Evolutionary conservation across 108 stramenopile species (phyloP), one percentile per base, ranked within the genome.

Genomic region (Nitzschia sp.): DNA sequence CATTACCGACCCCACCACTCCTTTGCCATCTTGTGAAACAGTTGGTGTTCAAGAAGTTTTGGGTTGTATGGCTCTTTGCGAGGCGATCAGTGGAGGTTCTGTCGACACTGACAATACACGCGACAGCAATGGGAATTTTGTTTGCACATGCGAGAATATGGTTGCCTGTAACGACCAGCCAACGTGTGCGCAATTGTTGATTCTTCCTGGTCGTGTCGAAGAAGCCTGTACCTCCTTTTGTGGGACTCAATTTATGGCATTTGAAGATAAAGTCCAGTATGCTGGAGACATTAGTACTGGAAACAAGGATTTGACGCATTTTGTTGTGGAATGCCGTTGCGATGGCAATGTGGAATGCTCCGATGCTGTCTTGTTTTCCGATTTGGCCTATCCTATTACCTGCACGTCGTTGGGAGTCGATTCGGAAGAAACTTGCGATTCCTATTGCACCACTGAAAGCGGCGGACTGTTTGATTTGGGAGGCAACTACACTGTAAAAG

Each of bases 361-460:
- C 19, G 73, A 74, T 45, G 47, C 19, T 26, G 15, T 66, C 19
- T 59, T 74, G 35, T 74, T 66, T 24, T 66, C 64, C 18, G 73
- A 74, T 54, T 36, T 66, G 0, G 15, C 38, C 26, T 55, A 66
- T 1, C 42, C 61, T 1, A 9, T 5, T 3, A 42, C 35, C 1
- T 74, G 73, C 42, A 27, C 57, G 0, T 42, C 18, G 0, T 24
- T 58, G 5, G 8, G 34, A 11, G 35, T 74, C 17, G 18, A 17
- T 25, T 59, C 64, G 0, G 33, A 32, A 1, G 46, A 48, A 24
- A 32, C 29, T 11, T 74, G 73, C 33, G 49, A 32, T 25, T 5
- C 30, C 25, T 66, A 66, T 31, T 74, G 73, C 29, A 23, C 28
- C 4, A 15, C 54, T 5, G 15, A 21, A 13, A 54, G 66, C 13